phyloP scores from a whole-genome alignment of 225 moss, liverwort and hornwort species.

The Bryum argenteum region DNA sequence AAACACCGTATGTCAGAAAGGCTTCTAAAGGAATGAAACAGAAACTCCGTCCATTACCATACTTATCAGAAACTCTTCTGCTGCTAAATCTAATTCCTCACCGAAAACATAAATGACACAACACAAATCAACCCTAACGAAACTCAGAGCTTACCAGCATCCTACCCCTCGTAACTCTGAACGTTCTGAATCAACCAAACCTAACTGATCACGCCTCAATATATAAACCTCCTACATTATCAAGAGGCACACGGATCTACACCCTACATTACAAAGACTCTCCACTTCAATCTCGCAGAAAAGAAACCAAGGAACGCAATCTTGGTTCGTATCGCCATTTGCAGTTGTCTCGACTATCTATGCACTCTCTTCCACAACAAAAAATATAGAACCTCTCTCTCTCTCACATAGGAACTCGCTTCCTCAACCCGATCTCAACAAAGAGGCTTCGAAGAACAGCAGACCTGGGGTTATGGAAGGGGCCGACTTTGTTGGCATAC shows the following conservation, averaged over 20 bases:
- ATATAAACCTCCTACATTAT: conserved; percentile 14
- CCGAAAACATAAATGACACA: background rate
- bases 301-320: conserved; percentile 3
- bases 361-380: no score
- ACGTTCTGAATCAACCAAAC: background rate
- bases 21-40: conserved; percentile 6
- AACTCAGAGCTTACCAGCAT: background rate
- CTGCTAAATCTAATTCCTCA: background rate
- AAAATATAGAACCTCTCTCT: no score
- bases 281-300: background rate
- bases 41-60: background rate
- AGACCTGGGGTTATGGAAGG: conserved; percentile 96
- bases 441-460: conserved; percentile 3
- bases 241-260: background rate
- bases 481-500: conserved; percentile 97
- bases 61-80: conserved; percentile 4
- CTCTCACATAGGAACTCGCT: background rate
- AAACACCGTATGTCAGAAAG: conserved; percentile 23
- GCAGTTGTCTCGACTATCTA: no score
- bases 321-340: background rate
- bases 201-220: no score
- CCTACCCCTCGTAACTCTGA: conserved; percentile 1
- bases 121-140: background rate
- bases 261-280: background rate
- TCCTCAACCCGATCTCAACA: background rate